These are phyloP conservation scores for Neurospora sp. DNA, from an alignment of 495 filamentous ascomycete genomes.

Conservation along the genomic window DNA sequence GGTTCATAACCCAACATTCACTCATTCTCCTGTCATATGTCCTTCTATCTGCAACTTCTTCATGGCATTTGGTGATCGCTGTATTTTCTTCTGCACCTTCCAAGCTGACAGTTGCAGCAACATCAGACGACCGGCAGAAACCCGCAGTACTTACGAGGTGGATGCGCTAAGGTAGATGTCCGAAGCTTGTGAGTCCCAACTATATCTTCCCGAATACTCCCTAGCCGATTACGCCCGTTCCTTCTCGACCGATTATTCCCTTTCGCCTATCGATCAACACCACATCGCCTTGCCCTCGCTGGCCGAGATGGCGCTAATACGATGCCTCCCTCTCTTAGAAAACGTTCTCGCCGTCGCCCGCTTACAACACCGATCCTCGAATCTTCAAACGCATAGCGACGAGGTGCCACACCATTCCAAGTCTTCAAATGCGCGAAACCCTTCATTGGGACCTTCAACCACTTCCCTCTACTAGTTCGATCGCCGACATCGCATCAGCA, in stretches of 20 bases:
- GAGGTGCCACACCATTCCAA: not conserved
- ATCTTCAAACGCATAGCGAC: not conserved
- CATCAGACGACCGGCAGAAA: not conserved
- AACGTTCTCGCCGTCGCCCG: not conserved
- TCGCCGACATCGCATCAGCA: not conserved
- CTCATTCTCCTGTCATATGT: not conserved
- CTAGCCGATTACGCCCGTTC: not conserved
- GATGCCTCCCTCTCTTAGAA: not conserved
- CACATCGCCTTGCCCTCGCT: not conserved
- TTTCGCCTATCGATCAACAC: not conserved
- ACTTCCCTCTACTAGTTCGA: not conserved
- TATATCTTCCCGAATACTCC: not conserved
- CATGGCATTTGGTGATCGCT: not conserved
- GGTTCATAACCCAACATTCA: not conserved
- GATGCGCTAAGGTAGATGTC: not conserved
- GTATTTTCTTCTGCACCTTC: not conserved
- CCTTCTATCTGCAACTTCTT: not conserved
- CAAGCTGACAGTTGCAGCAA: not conserved
- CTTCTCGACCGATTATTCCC: not conserved
- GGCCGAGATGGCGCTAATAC: not conserved
- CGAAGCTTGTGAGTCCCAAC: not conserved
- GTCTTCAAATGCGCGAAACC: not conserved
- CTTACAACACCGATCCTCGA: not conserved
- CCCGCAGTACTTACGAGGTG: not conserved
- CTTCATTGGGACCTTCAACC: not conserved